Percentiles rank a stretch among this genome's conserved stretches.
Evolutionary conservation across 768 basidiomycete species (phyloP).

Genomic region (Auricularia auricula-judae): DNA sequence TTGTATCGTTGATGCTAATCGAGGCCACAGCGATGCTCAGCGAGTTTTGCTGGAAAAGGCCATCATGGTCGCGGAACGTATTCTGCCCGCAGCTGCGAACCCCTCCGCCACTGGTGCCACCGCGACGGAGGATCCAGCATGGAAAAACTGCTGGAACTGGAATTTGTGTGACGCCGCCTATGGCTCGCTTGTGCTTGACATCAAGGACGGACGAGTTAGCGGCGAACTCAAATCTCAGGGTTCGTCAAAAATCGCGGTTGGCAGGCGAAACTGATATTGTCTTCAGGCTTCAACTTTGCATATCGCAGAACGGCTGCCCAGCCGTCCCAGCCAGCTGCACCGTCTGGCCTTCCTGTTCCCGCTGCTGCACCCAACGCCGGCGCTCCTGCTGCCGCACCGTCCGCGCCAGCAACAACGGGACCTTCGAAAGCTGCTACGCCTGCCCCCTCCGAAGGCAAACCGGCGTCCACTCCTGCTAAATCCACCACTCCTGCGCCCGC

Average conservation of each 20-base stretch:
- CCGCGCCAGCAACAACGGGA: constrained; percentile 11
- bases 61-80: constrained; percentile 67
- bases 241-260: constrained; percentile 19
- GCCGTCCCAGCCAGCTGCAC: constrained; percentile 19
- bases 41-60: constrained; percentile 82
- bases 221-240: constrained; percentile 91
- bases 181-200: constrained; percentile 76
- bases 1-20: not conserved
- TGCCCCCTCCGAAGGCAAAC: constrained; percentile 10
- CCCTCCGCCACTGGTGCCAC: constrained; percentile 29
- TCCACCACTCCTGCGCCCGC: constrained; percentile 17
- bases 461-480: constrained; percentile 13
- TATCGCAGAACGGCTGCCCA: constrained; percentile 64
- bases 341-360: constrained; percentile 19
- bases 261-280: not conserved
- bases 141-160: constrained; percentile 99
- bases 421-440: constrained; percentile 23
- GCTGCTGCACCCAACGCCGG: constrained; percentile 9
- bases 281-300: constrained; percentile 86
- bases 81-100: constrained; percentile 41
- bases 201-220: constrained; percentile 86
- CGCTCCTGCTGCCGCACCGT: constrained; percentile 11
- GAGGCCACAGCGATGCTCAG: constrained; percentile 52
- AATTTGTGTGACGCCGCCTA: constrained; percentile 94
- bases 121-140: constrained; percentile 76